Evolutionary conservation across 1,284 basidiomycete species (phyloP).

Genomic region (Cystobasidium pallidum): DNA sequence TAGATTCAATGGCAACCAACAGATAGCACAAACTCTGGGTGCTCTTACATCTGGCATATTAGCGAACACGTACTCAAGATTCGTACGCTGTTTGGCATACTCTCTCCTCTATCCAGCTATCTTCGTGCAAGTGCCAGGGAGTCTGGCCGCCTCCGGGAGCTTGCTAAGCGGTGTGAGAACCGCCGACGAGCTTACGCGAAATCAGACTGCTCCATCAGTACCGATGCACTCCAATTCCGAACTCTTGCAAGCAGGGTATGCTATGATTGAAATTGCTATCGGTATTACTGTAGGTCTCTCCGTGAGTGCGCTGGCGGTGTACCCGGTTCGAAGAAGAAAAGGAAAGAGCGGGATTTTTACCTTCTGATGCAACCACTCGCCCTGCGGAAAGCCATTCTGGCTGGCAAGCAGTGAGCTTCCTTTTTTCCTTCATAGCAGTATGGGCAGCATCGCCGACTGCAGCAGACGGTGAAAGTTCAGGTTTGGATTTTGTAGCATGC

Average conservation of each 20-base stretch:
- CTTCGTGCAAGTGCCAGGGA: constrained; percentile 14
- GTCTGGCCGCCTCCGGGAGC: neutral
- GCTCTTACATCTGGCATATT: neutral
- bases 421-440: too few relatives aligned
- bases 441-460: too few relatives aligned
- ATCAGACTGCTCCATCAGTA: neutral
- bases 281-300: neutral
- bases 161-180: neutral
- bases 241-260: neutral
- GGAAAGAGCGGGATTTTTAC: neutral
- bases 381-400: too few relatives aligned
- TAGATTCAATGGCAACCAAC: neutral
- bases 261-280: neutral
- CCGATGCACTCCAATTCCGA: neutral
- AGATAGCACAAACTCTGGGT: neutral
- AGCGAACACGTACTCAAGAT: neutral
- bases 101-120: neutral
- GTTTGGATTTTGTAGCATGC: too few relatives aligned
- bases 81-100: neutral
- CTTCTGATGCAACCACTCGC: neutral
- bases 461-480: too few relatives aligned
- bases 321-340: neutral
- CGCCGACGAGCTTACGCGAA: neutral
- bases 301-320: neutral
- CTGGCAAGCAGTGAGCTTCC: too few relatives aligned